Conservation (phyloP, 2,329 filamentous ascomycete genomes). For the Pseudonectria foliicola region DNA sequence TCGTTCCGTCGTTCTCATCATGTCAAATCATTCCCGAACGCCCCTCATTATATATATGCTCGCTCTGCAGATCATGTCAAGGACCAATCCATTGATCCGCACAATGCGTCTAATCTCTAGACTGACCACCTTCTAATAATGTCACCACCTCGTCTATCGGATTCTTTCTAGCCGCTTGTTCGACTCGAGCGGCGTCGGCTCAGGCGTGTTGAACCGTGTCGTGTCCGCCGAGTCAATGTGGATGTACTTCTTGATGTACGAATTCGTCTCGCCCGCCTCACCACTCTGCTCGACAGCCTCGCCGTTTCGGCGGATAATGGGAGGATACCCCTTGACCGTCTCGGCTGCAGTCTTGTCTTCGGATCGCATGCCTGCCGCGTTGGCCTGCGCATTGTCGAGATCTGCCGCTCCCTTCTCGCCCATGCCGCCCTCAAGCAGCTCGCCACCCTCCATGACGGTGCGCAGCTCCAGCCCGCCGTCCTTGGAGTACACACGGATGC, state of each 20-base stretch:
- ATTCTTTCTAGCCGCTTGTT: constrained; percentile 20
- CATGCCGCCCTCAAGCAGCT: constrained; percentile 48
- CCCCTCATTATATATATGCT: too few relatives aligned
- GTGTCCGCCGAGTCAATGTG: constrained; percentile 23
- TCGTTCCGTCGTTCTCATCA: too few relatives aligned
- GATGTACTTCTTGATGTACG: constrained; percentile 20
- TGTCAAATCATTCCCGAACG: too few relatives aligned
- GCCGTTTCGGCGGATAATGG: constrained; percentile 21
- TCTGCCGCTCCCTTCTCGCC: constrained; percentile 49
- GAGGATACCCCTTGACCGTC: constrained; percentile 10
- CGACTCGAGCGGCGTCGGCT: constrained; percentile 23
- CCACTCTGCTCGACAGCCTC: constrained; percentile 14
- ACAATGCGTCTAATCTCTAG: too few relatives aligned
- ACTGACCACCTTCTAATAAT: too few relatives aligned
- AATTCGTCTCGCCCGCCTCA: constrained; percentile 12
- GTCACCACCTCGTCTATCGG: too few relatives aligned
- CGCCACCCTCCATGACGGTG: constrained; percentile 49
- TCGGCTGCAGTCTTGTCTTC: constrained; percentile 8
- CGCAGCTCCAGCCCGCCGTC: constrained; percentile 47
- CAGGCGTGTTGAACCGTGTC: constrained; percentile 24
- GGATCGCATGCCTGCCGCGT: constrained; percentile 42
- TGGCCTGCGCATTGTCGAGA: constrained; percentile 50
- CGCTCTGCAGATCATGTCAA: too few relatives aligned
- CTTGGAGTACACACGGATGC: constrained; percentile 54
- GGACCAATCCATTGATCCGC: too few relatives aligned